Evolutionary conservation across 2,329 filamentous ascomycete species (phyloP).

Genomic region (Alternaria sp.): DNA sequence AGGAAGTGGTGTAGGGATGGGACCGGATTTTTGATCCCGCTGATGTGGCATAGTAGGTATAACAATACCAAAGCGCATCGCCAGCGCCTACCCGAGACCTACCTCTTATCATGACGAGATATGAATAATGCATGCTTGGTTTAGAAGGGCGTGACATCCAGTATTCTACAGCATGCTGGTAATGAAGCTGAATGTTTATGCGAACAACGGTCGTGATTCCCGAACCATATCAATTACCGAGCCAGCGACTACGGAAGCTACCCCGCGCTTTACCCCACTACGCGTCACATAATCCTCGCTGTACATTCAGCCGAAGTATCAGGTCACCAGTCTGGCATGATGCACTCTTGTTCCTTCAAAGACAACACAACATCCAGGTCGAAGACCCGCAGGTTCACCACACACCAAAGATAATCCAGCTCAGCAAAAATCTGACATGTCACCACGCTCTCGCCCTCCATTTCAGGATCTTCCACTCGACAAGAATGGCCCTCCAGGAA

Average conservation of each 20-base stretch:
- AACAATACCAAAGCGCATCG: slow-evolving; percentile 11
- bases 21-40: slow-evolving; percentile 42
- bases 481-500: slow-evolving; percentile 60
- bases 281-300: slow-evolving; percentile 23
- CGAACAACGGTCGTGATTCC: slow-evolving; percentile 1
- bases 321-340: neutral
- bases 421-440: slow-evolving; percentile 11
- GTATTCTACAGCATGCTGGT: neutral
- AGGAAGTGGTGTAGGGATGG: slow-evolving; percentile 48
- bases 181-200: neutral
- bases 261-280: slow-evolving; percentile 35
- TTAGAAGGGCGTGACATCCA: neutral
- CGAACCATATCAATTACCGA: slow-evolving; percentile 10
- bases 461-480: slow-evolving; percentile 61
- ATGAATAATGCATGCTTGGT: neutral
- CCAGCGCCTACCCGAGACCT: neutral
- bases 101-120: neutral
- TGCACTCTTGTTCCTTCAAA: neutral
- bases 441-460: slow-evolving; percentile 37
- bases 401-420: too few species aligned
- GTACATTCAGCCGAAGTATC: neutral
- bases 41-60: slow-evolving; percentile 19
- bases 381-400: neutral
- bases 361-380: neutral
- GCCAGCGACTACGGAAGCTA: slow-evolving; percentile 14